These are phyloP conservation scores for Hortiboletus flavorubellus DNA, from an alignment of 768 basidiomycete genomes.

Conservation along the genomic window DNA sequence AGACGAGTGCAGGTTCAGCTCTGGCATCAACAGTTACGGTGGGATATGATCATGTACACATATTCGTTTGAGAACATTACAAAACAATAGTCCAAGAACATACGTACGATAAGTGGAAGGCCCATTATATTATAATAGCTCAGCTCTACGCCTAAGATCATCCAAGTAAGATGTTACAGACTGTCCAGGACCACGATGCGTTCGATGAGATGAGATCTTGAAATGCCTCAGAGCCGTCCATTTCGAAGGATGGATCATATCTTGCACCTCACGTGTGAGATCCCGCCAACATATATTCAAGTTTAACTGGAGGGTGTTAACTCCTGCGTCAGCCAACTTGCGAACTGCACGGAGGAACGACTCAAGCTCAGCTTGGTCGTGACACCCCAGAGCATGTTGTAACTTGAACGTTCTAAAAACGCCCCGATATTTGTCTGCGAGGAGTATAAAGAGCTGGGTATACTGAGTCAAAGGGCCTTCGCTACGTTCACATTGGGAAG, in stretches of 20 bases:
- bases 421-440: conserved; percentile 21
- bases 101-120: not conserved
- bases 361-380: conserved; percentile 13
- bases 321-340: conserved; percentile 13
- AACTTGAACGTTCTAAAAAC: conserved; percentile 19
- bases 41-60: not conserved
- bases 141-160: not conserved
- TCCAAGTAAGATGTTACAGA: conserved; percentile 2
- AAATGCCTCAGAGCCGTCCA: conserved; percentile 16
- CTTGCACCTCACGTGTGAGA: conserved; percentile 18
- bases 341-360: conserved; percentile 17
- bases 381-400: conserved; percentile 18
- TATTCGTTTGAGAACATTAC: not conserved
- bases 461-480: conserved; percentile 11
- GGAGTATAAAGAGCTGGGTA: conserved; percentile 15
- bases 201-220: conserved; percentile 9
- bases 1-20: not conserved
- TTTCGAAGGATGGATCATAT: conserved; percentile 20
- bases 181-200: conserved; percentile 16
- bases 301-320: conserved; percentile 9
- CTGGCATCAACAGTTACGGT: too few relatives aligned
- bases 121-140: not conserved
- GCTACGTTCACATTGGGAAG: conserved; percentile 16
- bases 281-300: conserved; percentile 17
- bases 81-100: not conserved